A percentile compares a stretch with the other conserved stretches of the same genome.
Evolutionary conservation across 192 early-diverging fungal genomes (phyloP).

Genomic region (Coemansia aciculifera): DNA sequence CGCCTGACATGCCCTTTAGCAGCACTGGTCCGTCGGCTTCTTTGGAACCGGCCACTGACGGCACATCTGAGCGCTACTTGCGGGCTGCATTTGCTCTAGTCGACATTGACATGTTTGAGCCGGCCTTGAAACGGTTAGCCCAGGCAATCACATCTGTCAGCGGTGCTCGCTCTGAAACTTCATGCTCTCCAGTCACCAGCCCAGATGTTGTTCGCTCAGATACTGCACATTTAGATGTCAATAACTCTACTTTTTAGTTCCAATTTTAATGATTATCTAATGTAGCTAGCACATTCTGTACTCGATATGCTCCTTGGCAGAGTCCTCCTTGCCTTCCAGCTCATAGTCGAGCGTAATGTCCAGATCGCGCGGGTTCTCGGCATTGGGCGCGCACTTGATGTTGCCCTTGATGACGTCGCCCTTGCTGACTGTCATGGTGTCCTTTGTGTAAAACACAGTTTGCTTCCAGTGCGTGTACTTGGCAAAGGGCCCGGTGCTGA

Average conservation of each 20-base stretch:
- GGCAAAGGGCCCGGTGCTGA: slow-evolving; percentile 80
- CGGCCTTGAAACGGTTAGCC: slow-evolving; percentile 42
- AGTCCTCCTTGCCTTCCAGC: slow-evolving; percentile 61
- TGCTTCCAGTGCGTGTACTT: slow-evolving; percentile 99
- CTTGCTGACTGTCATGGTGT: slow-evolving; percentile 69
- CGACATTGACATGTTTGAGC: slow-evolving; percentile 51
- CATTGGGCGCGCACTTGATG: slow-evolving; percentile 72
- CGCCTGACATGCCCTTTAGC: slow-evolving; percentile 44
- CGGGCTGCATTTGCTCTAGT: slow-evolving; percentile 50
- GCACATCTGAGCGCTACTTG: slow-evolving; percentile 24
- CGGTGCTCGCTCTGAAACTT: not conserved
- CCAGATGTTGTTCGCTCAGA: not conserved
- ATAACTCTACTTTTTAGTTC: not conserved
- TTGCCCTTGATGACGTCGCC: slow-evolving; percentile 72
- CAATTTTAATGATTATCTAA: not conserved
- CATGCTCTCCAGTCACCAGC: not conserved
- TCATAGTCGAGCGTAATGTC: slow-evolving; percentile 82
- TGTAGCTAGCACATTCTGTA: slow-evolving; percentile 69
- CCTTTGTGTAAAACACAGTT: slow-evolving; percentile 92
- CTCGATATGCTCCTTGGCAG: slow-evolving; percentile 54
- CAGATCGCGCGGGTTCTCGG: slow-evolving; percentile 87
- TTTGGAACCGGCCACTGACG: not conserved
- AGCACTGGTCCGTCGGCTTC: slow-evolving; percentile 1
- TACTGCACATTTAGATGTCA: not conserved
- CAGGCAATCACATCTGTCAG: slow-evolving; percentile 33